phyloP scores from a whole-genome alignment of 2,329 filamentous ascomycete genomes.

The Simplicillium aogashimaense region DNA sequence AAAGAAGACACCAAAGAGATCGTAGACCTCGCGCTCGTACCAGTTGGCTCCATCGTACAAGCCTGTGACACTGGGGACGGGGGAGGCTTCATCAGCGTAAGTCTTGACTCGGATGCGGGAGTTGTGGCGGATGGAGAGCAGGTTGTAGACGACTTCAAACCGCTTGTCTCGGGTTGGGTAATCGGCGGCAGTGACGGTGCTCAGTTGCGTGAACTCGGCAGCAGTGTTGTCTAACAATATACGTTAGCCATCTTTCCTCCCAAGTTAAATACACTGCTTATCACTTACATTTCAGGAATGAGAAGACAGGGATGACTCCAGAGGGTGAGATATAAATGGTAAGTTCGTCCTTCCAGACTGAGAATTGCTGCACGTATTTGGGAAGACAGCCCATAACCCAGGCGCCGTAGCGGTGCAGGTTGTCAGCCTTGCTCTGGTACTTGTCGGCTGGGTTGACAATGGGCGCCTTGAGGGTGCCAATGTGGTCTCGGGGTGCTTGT shows the following conservation, averaged over 20 bases:
- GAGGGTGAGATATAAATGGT: constrained; percentile 85
- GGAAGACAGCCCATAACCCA: constrained; percentile 95
- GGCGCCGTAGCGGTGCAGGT: constrained; percentile 87
- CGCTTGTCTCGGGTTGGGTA: constrained; percentile 92
- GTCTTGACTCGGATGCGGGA: constrained; percentile 96
- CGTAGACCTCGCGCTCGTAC: constrained; percentile 98
- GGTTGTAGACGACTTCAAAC: constrained; percentile 97
- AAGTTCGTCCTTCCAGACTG: constrained; percentile 98
- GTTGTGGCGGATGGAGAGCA: constrained; percentile 93
- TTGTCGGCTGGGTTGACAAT: constrained; percentile 90
- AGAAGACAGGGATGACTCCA: constrained; percentile 83
- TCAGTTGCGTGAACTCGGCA: constrained; percentile 90
- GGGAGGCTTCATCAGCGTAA: constrained; percentile 91
- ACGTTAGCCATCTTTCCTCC: constrained; percentile 2
- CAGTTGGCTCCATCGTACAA: constrained; percentile 95
- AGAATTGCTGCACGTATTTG: constrained; percentile 98
- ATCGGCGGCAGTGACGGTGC: constrained; percentile 88
- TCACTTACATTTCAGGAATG: constrained; percentile 73
- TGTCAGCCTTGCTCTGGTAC: constrained; percentile 76
- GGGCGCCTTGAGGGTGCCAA: constrained; percentile 62
- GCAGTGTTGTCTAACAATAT: constrained; percentile 68
- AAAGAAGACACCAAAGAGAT: constrained; percentile 97
- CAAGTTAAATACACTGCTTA: background rate
- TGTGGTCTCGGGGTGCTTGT: constrained; percentile 45
- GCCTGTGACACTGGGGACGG: constrained; percentile 77